These are phyloP conservation scores for Lecanosticta acicola DNA, from an alignment of 2,329 filamentous ascomycete species.

Conservation along the genomic window DNA sequence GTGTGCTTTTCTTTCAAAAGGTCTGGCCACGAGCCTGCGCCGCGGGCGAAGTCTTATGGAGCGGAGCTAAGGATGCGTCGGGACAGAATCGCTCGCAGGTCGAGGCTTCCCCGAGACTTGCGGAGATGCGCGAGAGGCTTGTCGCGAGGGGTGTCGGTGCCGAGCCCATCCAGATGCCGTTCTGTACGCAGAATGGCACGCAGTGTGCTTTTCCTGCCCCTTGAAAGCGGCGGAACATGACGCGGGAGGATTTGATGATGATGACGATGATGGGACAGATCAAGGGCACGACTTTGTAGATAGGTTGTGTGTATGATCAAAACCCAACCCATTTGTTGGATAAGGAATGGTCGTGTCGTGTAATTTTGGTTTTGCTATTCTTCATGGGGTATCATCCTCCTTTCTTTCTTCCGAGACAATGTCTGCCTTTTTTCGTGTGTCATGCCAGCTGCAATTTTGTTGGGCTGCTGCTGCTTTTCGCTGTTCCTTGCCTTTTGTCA, in stretches of 20 bases:
- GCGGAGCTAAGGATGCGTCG: constrained; percentile 56
- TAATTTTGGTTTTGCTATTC: not conserved
- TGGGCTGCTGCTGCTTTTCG: too few relatives aligned
- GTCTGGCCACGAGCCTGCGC: constrained; percentile 73
- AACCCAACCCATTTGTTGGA: too few relatives aligned
- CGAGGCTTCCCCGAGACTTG: constrained; percentile 62
- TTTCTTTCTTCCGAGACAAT: not conserved
- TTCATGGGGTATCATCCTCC: constrained; percentile 1
- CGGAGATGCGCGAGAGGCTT: constrained; percentile 71
- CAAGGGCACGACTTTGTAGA: not conserved
- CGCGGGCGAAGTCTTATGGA: constrained; percentile 76
- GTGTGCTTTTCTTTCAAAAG: too few relatives aligned
- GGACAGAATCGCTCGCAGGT: constrained; percentile 67
- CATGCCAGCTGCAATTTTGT: too few relatives aligned
- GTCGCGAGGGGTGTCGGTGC: constrained; percentile 61
- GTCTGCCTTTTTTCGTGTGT: too few relatives aligned
- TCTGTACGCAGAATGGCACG: constrained; percentile 59
- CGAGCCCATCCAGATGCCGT: constrained; percentile 65
- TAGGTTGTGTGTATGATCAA: too few relatives aligned
- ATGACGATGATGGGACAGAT: not conserved
- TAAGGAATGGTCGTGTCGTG: not conserved
- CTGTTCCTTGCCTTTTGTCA: constrained; percentile 1
- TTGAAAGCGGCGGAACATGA: too few relatives aligned
- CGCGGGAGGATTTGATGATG: not conserved
- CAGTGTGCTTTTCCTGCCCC: constrained; percentile 35